Conservation (phyloP, 139 green algal species). For the Nannochloris sp. region DNA sequence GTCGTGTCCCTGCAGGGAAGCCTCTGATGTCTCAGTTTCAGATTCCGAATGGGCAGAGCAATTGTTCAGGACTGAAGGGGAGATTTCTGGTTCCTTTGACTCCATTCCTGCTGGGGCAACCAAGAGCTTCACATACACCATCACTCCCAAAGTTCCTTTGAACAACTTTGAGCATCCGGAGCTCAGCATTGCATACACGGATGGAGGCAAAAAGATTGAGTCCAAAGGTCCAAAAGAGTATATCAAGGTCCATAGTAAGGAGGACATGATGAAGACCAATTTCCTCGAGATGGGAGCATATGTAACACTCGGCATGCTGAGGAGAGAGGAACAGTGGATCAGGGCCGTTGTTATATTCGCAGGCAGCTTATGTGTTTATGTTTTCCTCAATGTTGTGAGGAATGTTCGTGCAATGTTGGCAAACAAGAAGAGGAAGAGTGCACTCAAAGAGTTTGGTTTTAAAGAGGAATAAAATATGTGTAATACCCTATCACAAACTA, state of each 20-base stretch:
- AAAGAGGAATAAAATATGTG: slow-evolving; percentile 4
- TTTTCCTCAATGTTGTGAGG: background rate
- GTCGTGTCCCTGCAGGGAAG: slow-evolving; percentile 9
- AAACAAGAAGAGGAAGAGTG: slow-evolving; percentile 1
- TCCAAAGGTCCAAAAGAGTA: background rate
- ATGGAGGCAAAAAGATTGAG: background rate
- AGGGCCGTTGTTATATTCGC: slow-evolving; percentile 1
- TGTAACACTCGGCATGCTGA: slow-evolving; percentile 9
- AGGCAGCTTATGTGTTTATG: background rate
- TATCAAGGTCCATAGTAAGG: background rate
- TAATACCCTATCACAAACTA: background rate
- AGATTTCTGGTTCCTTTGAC: slow-evolving; percentile 17
- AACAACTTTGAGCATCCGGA: background rate
- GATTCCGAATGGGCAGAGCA: slow-evolving; percentile 16
- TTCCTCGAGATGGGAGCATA: background rate
- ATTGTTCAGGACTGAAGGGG: slow-evolving; percentile 5
- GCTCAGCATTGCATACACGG: background rate
- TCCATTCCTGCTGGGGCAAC: slow-evolving; percentile 19
- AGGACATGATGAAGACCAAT: slow-evolving; percentile 7
- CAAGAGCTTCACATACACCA: background rate
- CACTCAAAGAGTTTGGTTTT: slow-evolving; percentile 6
- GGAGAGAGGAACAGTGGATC: slow-evolving; percentile 7
- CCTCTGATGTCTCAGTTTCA: slow-evolving; percentile 6
- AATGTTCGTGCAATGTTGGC: background rate
- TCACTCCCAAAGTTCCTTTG: slow-evolving; percentile 5